Percentiles rank a stretch among this genome's conserved stretches.
phyloP scores from a whole-genome alignment of 768 basidiomycete species.

The Suillus clintonianus region DNA sequence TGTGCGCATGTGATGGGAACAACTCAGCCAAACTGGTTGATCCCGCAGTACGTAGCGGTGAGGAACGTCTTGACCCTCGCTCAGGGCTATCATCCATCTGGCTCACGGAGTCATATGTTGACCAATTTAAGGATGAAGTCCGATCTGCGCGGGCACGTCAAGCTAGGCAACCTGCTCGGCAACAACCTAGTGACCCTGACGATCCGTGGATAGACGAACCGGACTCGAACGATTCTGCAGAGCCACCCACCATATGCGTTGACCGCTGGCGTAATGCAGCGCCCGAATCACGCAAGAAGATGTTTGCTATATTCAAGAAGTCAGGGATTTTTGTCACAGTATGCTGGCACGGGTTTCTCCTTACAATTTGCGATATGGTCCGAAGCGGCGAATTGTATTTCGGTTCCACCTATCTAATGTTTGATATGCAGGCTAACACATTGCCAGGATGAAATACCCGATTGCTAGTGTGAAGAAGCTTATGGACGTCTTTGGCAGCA shows the following conservation, averaged over 20 bases:
- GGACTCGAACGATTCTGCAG: neutral
- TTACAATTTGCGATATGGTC: constrained; percentile 13
- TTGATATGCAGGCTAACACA: neutral
- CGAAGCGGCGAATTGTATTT: constrained; percentile 18
- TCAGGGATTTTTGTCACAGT: neutral
- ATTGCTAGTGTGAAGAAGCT: constrained; percentile 2
- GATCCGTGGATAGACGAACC: neutral
- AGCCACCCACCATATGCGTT: neutral
- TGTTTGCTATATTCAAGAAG: constrained; percentile 2
- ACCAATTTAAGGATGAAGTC: neutral
- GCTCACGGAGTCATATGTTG: neutral
- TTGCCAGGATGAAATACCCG: constrained; percentile 11
- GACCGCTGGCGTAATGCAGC: constrained; percentile 11
- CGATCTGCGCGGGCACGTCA: neutral
- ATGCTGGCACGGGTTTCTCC: constrained; percentile 9
- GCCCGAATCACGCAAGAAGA: neutral
- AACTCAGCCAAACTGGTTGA: neutral
- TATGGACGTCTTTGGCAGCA: no score
- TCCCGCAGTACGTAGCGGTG: neutral
- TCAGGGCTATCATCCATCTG: neutral
- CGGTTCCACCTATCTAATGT: neutral
- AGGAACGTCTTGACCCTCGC: neutral
- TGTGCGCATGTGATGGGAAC: neutral
- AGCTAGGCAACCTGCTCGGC: neutral
- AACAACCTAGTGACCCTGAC: neutral